A percentile compares a stretch with the other conserved stretches of the same genome.
These are phyloP conservation scores for Tolypocladium ovalisporum DNA, from an alignment of 2,329 filamentous ascomycete genomes.

Conservation along the genomic window DNA sequence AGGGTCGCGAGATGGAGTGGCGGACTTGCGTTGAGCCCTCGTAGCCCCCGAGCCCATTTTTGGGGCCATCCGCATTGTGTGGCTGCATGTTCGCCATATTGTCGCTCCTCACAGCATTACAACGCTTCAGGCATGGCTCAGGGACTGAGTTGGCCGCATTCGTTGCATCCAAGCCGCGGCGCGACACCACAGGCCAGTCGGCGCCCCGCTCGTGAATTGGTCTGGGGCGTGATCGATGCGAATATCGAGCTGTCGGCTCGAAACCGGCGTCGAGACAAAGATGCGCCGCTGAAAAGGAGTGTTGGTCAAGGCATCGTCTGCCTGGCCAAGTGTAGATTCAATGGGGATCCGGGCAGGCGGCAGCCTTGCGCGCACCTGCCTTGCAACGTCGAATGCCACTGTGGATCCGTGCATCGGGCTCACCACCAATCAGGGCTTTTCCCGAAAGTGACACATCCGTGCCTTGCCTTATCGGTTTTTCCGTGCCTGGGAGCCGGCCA, in stretches of 20 bases:
- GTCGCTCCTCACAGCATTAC: conserved; percentile 13
- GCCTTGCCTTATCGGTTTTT: conserved; percentile 18
- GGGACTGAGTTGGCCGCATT: conserved; percentile 14
- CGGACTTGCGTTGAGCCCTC: conserved; percentile 11
- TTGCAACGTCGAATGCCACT: background rate
- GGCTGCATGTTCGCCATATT: conserved; percentile 20
- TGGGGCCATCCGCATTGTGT: conserved; percentile 16
- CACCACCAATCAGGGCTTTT: conserved; percentile 8
- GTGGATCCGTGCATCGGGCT: background rate
- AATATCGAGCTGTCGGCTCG: background rate
- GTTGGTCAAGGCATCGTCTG: background rate
- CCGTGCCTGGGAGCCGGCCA: conserved; percentile 8
- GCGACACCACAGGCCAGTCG: conserved; percentile 1
- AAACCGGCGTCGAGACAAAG: background rate
- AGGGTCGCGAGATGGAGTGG: conserved; percentile 29
- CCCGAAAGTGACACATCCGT: conserved; percentile 10
- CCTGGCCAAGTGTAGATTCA: background rate
- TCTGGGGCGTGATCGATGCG: background rate
- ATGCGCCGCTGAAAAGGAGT: background rate
- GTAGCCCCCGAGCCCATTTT: conserved; percentile 21
- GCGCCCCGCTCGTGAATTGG: background rate
- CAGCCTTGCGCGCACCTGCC: conserved; percentile 8
- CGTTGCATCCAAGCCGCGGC: conserved; percentile 13
- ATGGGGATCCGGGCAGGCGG: background rate
- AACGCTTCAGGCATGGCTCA: conserved; percentile 19